Percentiles rank a stretch among this genome's conserved stretches.
Conservation (phyloP, 2,329 filamentous ascomycete genomes). For the Venturia effusa region DNA sequence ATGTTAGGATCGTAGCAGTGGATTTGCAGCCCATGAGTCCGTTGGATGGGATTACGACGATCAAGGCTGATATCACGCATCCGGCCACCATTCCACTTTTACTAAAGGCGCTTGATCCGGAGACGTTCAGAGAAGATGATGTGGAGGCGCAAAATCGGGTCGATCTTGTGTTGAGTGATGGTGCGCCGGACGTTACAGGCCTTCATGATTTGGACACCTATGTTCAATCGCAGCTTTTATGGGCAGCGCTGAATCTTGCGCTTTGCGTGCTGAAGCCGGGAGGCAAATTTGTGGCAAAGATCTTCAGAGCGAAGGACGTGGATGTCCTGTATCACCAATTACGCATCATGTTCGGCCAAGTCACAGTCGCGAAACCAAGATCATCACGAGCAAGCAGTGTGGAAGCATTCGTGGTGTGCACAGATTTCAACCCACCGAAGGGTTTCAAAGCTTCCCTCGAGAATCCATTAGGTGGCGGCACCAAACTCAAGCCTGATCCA, state of each 20-base stretch:
- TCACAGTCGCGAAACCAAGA: constrained; percentile 85
- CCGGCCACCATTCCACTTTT: constrained; percentile 88
- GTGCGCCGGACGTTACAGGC: constrained; percentile 91
- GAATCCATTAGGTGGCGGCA: constrained; percentile 58
- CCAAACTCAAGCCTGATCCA: constrained; percentile 33
- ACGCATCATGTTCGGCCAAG: constrained; percentile 77
- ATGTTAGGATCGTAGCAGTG: constrained; percentile 90
- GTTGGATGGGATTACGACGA: constrained; percentile 79
- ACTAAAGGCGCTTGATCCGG: constrained; percentile 70
- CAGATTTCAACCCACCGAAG: constrained; percentile 71
- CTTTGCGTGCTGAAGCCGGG: constrained; percentile 86
- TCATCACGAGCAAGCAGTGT: constrained; percentile 94
- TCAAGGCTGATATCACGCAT: constrained; percentile 94
- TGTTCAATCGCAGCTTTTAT: constrained; percentile 89
- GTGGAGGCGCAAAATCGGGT: constrained; percentile 59
- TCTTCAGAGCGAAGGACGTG: constrained; percentile 91
- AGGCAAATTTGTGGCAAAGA: constrained; percentile 95
- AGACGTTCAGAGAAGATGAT: constrained; percentile 30
- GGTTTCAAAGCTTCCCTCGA: constrained; percentile 69
- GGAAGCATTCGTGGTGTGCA: constrained; percentile 92
- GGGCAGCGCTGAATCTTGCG: constrained; percentile 85
- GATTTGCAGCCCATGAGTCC: constrained; percentile 94
- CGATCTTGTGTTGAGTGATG: constrained; percentile 89
- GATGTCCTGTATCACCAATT: constrained; percentile 90
- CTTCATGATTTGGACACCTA: constrained; percentile 97